A percentile compares a stretch with the other conserved stretches of the same genome.
Conservation (phyloP, 2,329 filamentous ascomycete genomes). For the Tolypocladium tundrense region DNA sequence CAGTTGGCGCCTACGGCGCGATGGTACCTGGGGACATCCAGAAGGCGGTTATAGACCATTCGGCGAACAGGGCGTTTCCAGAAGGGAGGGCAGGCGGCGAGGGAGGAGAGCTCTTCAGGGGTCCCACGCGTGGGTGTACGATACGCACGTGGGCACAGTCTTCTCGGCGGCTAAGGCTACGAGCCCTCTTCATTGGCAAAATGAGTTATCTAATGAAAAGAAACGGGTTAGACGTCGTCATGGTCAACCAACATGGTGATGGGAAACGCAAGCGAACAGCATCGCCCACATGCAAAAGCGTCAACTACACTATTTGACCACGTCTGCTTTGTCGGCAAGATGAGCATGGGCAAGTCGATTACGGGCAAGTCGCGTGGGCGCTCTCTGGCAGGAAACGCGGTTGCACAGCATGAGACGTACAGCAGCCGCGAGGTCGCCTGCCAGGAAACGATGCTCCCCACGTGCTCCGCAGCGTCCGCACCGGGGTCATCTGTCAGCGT, state of each 20-base stretch:
- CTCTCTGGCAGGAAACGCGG: not conserved
- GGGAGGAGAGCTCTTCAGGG: not conserved
- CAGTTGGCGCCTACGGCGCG: not conserved
- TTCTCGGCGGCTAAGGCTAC: not conserved
- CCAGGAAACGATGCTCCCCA: not conserved
- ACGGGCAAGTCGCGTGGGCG: not conserved
- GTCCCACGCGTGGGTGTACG: not conserved
- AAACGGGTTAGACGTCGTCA: not conserved
- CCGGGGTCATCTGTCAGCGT: not conserved
- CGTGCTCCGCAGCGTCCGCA: not conserved
- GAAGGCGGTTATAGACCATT: not conserved
- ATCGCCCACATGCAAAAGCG: not conserved
- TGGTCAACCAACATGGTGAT: not conserved
- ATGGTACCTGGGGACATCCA: not conserved
- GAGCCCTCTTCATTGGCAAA: not conserved
- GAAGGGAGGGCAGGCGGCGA: not conserved
- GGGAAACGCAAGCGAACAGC: not conserved
- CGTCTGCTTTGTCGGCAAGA: too few relatives aligned
- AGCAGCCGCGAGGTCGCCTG: too few relatives aligned
- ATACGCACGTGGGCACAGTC: not conserved
- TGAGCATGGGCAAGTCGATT: too few relatives aligned
- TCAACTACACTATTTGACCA: too few relatives aligned
- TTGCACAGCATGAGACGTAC: too few relatives aligned
- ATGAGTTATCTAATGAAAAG: not conserved
- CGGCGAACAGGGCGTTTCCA: constrained; percentile 2